Conservation (phyloP, 495 filamentous ascomycete genomes). For the Neurospora tetraspora region DNA sequence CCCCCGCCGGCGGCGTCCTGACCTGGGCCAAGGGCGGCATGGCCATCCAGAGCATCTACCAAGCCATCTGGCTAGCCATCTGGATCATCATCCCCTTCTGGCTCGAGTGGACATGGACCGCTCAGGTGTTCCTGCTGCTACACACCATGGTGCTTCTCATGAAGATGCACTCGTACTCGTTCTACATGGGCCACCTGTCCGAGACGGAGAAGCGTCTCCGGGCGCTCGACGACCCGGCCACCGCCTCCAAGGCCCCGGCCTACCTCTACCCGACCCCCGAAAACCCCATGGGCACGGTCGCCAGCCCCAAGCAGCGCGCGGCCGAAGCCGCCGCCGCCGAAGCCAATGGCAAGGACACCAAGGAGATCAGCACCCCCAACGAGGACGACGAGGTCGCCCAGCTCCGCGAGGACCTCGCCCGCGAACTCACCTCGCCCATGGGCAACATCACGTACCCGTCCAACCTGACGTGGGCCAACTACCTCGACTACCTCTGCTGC, state of each 20-base stretch:
- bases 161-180: slow-evolving; percentile 98
- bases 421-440: slow-evolving; percentile 80
- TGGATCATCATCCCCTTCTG: slow-evolving; percentile 89
- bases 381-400: slow-evolving; percentile 47
- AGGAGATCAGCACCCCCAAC: slow-evolving; percentile 20
- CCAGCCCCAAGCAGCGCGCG: slow-evolving; percentile 20
- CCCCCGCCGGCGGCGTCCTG: slow-evolving; percentile 41
- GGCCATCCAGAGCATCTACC: slow-evolving; percentile 70
- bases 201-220: slow-evolving; percentile 71
- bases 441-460: slow-evolving; percentile 84
- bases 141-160: slow-evolving; percentile 87
- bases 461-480: slow-evolving; percentile 77
- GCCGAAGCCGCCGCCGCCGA: slow-evolving; percentile 6
- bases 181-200: slow-evolving; percentile 93
- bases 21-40: slow-evolving; percentile 71
- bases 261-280: slow-evolving; percentile 67
- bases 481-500: slow-evolving; percentile 78
- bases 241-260: slow-evolving; percentile 55
- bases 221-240: slow-evolving; percentile 66
- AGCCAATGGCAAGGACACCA: slow-evolving; percentile 32
- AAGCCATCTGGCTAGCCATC: slow-evolving; percentile 64
- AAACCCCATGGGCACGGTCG: slow-evolving; percentile 35
- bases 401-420: slow-evolving; percentile 78
- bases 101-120: slow-evolving; percentile 82
- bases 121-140: slow-evolving; percentile 89